Conservation (phyloP, 1,284 basidiomycete species). For the Ceratorhiza oryzae-sativae region DNA sequence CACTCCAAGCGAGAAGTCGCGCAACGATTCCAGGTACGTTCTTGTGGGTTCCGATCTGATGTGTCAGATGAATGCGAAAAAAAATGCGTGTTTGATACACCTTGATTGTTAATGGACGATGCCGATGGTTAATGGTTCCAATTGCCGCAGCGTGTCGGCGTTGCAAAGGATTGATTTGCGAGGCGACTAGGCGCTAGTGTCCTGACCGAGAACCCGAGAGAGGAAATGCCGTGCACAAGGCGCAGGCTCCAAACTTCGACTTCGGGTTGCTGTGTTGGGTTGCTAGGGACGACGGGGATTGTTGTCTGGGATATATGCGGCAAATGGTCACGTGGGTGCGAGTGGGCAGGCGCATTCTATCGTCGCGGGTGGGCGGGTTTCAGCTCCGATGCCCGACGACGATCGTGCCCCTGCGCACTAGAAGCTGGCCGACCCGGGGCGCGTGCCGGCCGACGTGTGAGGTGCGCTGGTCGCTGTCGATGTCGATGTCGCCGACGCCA, state of each 20-base stretch:
- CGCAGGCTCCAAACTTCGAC: constrained; percentile 21
- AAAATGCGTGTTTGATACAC: not conserved
- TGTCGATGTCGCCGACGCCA: not conserved
- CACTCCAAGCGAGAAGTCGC: not conserved
- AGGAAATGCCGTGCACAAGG: not conserved
- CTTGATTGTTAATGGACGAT: not conserved
- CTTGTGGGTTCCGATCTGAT: not conserved
- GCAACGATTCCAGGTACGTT: not conserved
- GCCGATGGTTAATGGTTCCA: not conserved
- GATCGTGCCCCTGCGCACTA: not conserved
- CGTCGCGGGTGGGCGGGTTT: not conserved
- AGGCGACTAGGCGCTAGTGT: not conserved
- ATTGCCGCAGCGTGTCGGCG: not conserved
- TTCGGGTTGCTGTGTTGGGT: constrained; percentile 15
- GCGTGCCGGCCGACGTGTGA: not conserved
- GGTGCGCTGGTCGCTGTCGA: too few species aligned
- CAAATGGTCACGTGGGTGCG: too few species aligned
- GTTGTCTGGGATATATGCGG: too few species aligned
- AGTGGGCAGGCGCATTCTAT: not conserved
- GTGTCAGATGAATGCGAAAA: not conserved
- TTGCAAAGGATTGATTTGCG: not conserved
- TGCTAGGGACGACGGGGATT: too few species aligned
- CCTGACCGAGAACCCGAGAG: not conserved
- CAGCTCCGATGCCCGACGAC: not conserved
- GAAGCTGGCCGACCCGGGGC: constrained; percentile 4